Base-by-base conservation (phyloP, 2,329 filamentous ascomycete genomes). In the Stromatinia cepivora region DNA sequence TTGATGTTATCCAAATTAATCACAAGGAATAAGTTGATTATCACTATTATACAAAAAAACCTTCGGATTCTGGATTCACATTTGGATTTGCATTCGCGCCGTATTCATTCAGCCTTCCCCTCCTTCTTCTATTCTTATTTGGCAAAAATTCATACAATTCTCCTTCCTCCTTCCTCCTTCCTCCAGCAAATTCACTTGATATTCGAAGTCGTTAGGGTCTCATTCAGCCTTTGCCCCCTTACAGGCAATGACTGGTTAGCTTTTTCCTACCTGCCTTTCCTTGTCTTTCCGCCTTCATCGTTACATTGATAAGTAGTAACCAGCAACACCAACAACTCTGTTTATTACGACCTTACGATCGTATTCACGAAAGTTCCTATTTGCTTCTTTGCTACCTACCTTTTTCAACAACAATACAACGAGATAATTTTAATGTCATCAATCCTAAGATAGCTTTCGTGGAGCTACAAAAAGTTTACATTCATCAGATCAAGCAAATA, bases 401-500 rank as follows among this genome's bases (percentile, higher is more conserved):
- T 13, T 20, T 39, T 66, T 17, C 31, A 56, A 56, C 50, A 54
- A 53, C 46, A 53, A 54, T 68, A 63, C 36, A 68, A 53, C 22
- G n/a, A 45, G 52, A 56, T 68, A 68, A 64, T 48, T 56, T 64
- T 54, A 54, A 66, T 66, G 42, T 7, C 64, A 48, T 66, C 53
- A 46, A 66, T 46, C 39, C 52, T 36, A 22, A 25, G n/a, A 59
- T 58, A 58, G 53, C 52, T 57, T 36, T 50, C 36, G 50, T 59
- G 42, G 50, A 66, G 42, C 53, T 58, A 20, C 42, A 28, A 46
- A 58, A 59, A 58, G n/a, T 59, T 66, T 59, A 66, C 64, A 20
- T 28, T 59, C 28, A 28, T 52, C 46, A 63, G 53, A 50, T 59
- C 66, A 66, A 72, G 50, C 57, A 61, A 63, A 64, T 69, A 68